Base-by-base conservation (phyloP, 805 yeast genomes). In the Metschnikowia sp. region DNA sequence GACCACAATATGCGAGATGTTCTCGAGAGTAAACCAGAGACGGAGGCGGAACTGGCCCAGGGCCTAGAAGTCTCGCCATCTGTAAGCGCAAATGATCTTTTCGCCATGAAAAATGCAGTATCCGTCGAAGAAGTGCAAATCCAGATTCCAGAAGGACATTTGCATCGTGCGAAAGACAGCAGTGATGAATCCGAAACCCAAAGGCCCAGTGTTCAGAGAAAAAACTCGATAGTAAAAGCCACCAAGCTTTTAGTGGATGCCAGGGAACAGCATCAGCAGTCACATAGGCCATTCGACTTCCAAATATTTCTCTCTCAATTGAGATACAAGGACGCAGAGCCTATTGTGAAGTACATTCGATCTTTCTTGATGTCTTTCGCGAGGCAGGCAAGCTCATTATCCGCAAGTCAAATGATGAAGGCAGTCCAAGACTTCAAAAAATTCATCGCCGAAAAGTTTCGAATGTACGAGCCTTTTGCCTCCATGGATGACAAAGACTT, bases 351-450 rank as follows among this genome's bases (percentile, higher is more conserved):
- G 48, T 94, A 92, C 60, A 79, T 91, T 36, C 82, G 85, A 57
- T 88, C 96, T 2, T 95, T 94, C 58, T 68, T 95, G 39, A 78
- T 75, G 38, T 92, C 89, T 47, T 94, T 92, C 55, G 72, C 78
- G 41, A 79, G 83, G 51, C 81, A 78, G 42, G 72, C 77, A 2
- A 62, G 61, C 32, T 57, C 66, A 2, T 88, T 96, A 85, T 76
- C 86, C 0, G 78, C 84, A 1, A 74, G 77, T 6, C 98, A 94
- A 63, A 95, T 92, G 65, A 76, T 76, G 15, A 88, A 88, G 62
- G 75, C 91, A 29, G 74, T 91, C 0, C 70, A 66, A 31, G 97
- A 95, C 59, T 94, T 95, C 69, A 82, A 85, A 57, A 58, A 55
- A 0, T 91, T 91, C 61, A 81, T 91, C 45, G 78, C 76, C 47